A percentile compares a stretch with the other conserved stretches of the same genome.
phyloP scores from a whole-genome alignment of 2,329 filamentous ascomycete species.

The Didymellaceae sp. region DNA sequence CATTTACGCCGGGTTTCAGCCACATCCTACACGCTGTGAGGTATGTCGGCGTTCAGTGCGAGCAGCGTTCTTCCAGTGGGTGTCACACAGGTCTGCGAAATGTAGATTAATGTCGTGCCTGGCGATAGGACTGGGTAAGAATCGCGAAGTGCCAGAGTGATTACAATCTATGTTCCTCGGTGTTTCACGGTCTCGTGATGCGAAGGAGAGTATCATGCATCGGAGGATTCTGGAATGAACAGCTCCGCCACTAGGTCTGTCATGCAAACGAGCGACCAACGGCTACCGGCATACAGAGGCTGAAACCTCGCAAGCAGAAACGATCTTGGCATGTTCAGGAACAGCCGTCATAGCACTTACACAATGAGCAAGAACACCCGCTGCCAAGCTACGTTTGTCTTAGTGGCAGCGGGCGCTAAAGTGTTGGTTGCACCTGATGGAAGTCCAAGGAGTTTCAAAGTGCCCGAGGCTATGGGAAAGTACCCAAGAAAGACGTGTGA shows the following conservation, averaged over 20 bases:
- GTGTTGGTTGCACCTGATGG: neutral
- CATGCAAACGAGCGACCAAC: neutral
- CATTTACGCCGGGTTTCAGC: neutral
- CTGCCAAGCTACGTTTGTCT: neutral
- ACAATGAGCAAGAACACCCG: conserved; percentile 1
- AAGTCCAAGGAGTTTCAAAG: conserved; percentile 8
- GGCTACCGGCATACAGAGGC: conserved; percentile 1
- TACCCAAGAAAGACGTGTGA: neutral
- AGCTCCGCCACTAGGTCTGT: neutral
- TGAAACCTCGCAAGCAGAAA: conserved; percentile 1
- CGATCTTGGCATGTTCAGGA: conserved; percentile 1
- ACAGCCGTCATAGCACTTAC: neutral
- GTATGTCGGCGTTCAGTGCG: neutral
- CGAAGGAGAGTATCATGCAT: neutral
- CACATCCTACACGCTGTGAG: neutral
- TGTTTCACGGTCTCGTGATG: neutral
- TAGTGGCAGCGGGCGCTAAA: conserved; percentile 1
- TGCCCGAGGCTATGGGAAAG: neutral
- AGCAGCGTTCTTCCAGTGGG: neutral
- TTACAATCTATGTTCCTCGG: no score
- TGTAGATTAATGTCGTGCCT: no score
- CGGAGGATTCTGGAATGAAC: neutral
- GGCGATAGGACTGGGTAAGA: no score
- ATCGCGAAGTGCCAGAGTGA: no score
- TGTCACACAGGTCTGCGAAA: neutral